Base-by-base conservation (phyloP, 208 protist genomes). In the Trypanosoma platydactyli region DNA sequence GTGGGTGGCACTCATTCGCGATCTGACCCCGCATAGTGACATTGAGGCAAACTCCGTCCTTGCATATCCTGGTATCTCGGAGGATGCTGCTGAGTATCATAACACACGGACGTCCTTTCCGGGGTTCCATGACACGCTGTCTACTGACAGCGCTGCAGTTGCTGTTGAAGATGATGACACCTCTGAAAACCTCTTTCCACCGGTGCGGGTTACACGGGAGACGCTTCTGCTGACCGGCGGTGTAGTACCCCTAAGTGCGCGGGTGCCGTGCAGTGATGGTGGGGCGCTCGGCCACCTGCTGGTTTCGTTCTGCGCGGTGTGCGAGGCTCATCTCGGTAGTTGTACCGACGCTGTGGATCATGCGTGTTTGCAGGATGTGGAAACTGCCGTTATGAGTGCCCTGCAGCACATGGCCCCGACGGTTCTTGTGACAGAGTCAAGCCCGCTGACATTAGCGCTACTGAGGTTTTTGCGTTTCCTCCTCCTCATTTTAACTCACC, bases 211-310 rank as follows among this genome's bases (percentile, higher is more conserved):
- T 5, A 87, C 89, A 16, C 81, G 89, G 0, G 89, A 92, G 46
- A 92, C 76, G 48, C 69, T 95, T 6, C 65, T 95, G 33, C 25
- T 95, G 64, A 91, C 85, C 5, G 87, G 84, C 27, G 89, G 89
- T 12, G 80, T 91, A 1, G 81, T 95, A 20, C 89, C 89, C 0
- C 73, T 93, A n/a, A 95, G 87, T 54, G 73, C 89, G 48, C 85
- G 85, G 11, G 44, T 64, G 22, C 80, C 80, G 4, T 79, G 71
- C 54, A 79, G 72, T 11, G 78, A 88, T 49, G 89, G 89, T 3
- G 54, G 49, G 6, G 59, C 59, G 13, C 29, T 92, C 0, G 63
- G 73, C 0, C 11, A 50, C 12, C 79, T 94, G 30, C 50, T 94
- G 1, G 58, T 72, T 30, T 16, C 61, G 33, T 89, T 88, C 51